These are phyloP conservation scores for Ophiostoma tasmaniense DNA, from an alignment of 2,329 filamentous ascomycete genomes.

Conservation along the genomic window DNA sequence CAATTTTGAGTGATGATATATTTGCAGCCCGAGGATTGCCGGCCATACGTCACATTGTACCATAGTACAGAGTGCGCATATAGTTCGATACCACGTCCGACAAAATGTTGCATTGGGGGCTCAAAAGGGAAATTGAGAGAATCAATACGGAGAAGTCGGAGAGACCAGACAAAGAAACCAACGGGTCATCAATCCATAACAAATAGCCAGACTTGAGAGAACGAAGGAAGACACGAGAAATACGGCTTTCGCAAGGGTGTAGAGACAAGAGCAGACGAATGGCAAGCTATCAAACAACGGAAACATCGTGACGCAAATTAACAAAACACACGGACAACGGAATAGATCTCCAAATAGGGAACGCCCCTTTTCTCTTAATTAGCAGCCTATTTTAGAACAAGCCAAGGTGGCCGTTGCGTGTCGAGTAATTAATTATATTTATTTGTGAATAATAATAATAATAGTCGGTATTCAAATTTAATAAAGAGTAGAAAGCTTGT, in stretches of 20 bases:
- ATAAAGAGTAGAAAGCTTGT: neutral
- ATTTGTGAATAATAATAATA: neutral
- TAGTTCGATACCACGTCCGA: neutral
- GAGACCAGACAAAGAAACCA: neutral
- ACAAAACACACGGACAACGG: slow-evolving; percentile 4
- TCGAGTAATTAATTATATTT: neutral
- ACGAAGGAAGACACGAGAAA: neutral
- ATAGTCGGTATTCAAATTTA: neutral
- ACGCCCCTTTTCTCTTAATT: neutral
- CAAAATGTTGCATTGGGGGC: neutral
- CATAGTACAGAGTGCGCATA: too few relatives aligned
- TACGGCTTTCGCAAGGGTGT: neutral
- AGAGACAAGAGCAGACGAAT: neutral
- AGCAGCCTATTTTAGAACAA: neutral
- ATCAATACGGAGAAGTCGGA: slow-evolving; percentile 1
- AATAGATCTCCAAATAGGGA: slow-evolving; percentile 1
- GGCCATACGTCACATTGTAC: neutral
- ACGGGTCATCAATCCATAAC: neutral
- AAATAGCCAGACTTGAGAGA: neutral
- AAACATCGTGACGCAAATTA: neutral
- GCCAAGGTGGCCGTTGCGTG: neutral
- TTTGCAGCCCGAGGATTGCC: neutral
- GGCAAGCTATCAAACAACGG: neutral
- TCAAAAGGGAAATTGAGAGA: neutral
- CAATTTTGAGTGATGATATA: neutral